Base-by-base conservation (phyloP, 106 monocot genomes). In the Posidonia australis region DNA sequence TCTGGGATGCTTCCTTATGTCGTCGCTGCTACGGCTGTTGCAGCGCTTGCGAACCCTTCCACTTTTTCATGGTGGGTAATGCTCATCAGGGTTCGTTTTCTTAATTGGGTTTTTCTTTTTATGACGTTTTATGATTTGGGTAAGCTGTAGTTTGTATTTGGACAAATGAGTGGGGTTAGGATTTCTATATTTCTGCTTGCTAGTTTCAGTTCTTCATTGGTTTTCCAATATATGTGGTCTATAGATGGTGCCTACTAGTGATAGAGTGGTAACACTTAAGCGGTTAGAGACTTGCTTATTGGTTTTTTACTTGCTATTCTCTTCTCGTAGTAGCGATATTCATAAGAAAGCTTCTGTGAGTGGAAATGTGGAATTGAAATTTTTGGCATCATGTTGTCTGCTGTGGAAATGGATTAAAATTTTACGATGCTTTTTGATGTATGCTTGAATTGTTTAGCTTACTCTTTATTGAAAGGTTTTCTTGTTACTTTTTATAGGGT, bases 1-100 rank as follows among this genome's bases (percentile, higher is more conserved):
- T 88, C 98, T 9, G 80, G 68, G 28, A 48, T 98, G 82, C 81
- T 98, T 13, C 98, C 98, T n/a, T 86, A 74, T 45, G 87, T 85
- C 36, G 98, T 98, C 25, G 87, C 79, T 9, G 87, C 91, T 58
- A 91, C 98, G 13, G 98, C 78, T 23, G 80, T 98, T 51, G 78
- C 83, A 0, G 90, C 98, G 13, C 98, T 98, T 17, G 70, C 70
- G 1, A 78, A 77, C 44, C 98, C 98, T 1, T 43, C 82, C 11
- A 87, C 98, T 52, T 98, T 87, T 78, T 79, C 98, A 18, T 98
- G 98, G 98, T 96, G 45, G 27, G 74, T 69, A n/a, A 18, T 44
- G 14, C 7, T 16, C 18, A n/a, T n/a, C n/a, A n/a, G n/a, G n/a
- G n/a, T n/a, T 51, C 11, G 18, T 22, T 29, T 54, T 18, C 0